Conservation (phyloP, 148 eudicot species). For the Drosera capensis region DNA sequence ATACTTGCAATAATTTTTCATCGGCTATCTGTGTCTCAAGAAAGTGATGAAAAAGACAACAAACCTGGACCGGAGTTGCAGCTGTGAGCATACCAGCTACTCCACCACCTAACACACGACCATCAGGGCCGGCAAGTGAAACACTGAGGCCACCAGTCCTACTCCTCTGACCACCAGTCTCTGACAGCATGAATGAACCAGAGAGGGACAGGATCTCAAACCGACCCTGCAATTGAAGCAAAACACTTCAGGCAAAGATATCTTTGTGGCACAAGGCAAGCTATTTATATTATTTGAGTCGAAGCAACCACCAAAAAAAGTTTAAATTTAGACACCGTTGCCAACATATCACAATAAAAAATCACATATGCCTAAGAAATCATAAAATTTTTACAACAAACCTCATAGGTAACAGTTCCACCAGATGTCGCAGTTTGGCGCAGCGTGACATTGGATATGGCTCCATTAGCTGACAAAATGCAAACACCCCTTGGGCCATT, state of each 20-base stretch:
- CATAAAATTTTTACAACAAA: conserved; percentile 12
- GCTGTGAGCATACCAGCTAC: conserved; percentile 79
- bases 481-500: conserved; percentile 81
- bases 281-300: not conserved
- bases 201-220: conserved; percentile 75
- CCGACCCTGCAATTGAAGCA: conserved; percentile 49
- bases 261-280: not conserved
- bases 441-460: conserved; percentile 74
- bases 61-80: conserved; percentile 85
- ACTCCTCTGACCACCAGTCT: conserved; percentile 51
- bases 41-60: not conserved
- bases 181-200: conserved; percentile 70
- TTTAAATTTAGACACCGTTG: not conserved
- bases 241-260: not conserved
- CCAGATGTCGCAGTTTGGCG: conserved; percentile 78
- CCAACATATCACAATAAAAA: no score
- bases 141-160: conserved; percentile 70
- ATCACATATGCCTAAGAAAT: no score
- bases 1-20: not conserved
- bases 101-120: conserved; percentile 81
- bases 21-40: no score
- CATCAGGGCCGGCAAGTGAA: conserved; percentile 65
- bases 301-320: not conserved
- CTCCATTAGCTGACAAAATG: conserved; percentile 73
- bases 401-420: conserved; percentile 87